Evolutionary conservation across 495 filamentous ascomycete species (phyloP), one percentile per base, ranked within the genome.

Genomic region (Podospora tetraspora): DNA sequence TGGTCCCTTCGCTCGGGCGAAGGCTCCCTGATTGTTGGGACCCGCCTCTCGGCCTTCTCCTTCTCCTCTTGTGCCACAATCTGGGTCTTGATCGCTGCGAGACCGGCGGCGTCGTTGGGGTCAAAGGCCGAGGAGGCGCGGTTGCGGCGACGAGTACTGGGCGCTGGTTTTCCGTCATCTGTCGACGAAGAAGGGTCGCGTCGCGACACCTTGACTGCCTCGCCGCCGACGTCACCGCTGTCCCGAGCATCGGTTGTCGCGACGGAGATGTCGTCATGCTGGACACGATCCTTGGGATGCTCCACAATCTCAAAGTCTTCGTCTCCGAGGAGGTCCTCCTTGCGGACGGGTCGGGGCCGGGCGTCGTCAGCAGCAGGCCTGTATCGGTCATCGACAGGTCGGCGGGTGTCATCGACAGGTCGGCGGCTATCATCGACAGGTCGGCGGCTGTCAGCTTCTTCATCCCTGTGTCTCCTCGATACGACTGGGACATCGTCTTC

Each of bases 31-130:
- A 69, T 37, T 2, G 68, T 52, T 30, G 73, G 67, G 3, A 66
- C 69, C 13, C 76, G 71, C 24, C 66, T 71, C 12, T 64, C 62
- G 0, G 69, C 27, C 57, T 72, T 78, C 21, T 75, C 73, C 61
- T 77, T 75, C 23, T 72, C 70, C 16, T 84, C 79, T 19, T 70
- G 71, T 19, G 76, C 73, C 12, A 72, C 72, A 12, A 85, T 68
- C 67, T 83, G 79, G 4, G 82, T 83, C 67, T 85, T 84, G 16
- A 87, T 69, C 7, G 79, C 79, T 27, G 77, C 78, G 19, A 86
- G 67, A 57, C 76, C 77, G 62, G 76, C 79, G 13, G 83, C 77
- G 71, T 87, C 80, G 21, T 80, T 85, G 13, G 84, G 84, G 62
- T 86, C 80, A 62, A 87, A 87, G 5, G 79, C 69, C 23, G 77